These are phyloP conservation scores for Spongospora subterranea DNA, from an alignment of 208 protist species.

Conservation along the genomic window DNA sequence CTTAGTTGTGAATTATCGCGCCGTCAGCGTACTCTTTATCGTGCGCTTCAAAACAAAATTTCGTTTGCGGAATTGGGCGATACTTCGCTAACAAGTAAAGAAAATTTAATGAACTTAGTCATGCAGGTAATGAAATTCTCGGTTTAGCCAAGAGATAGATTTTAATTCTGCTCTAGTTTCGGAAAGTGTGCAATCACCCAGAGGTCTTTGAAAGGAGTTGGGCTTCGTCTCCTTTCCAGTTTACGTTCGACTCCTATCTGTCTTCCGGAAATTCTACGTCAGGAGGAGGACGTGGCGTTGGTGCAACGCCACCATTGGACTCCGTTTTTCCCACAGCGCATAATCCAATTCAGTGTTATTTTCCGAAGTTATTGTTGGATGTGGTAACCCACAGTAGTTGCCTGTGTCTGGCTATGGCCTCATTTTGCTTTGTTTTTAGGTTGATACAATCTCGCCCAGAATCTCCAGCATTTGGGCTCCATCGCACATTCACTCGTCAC, in stretches of 20 bases:
- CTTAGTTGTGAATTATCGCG: conserved; percentile 60
- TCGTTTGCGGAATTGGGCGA: conserved; percentile 61
- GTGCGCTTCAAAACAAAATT: conserved; percentile 60
- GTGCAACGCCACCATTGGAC: conserved; percentile 1
- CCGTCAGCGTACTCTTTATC: conserved; percentile 68
- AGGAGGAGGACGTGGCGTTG: conserved; percentile 18
- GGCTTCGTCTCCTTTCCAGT: conserved; percentile 67
- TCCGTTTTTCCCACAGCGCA: background rate
- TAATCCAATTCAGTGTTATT: background rate
- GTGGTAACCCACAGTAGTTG: background rate
- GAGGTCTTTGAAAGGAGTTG: conserved; percentile 76
- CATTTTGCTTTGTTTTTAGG: background rate
- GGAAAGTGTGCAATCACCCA: conserved; percentile 84
- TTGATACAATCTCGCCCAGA: background rate
- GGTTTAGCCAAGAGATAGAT: background rate
- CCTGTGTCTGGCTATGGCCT: background rate
- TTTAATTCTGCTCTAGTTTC: conserved; percentile 61
- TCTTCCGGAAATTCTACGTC: background rate
- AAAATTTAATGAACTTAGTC: conserved; percentile 77
- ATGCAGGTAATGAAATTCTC: conserved; percentile 71
- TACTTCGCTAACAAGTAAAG: conserved; percentile 61
- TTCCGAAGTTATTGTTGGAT: background rate
- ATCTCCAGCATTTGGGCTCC: background rate
- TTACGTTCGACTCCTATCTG: conserved; percentile 58
- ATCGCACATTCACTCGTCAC: background rate